A percentile compares a stretch with the other conserved stretches of the same genome.
Evolutionary conservation across 1,284 basidiomycete species (phyloP).

Genomic region (Hypsizygus ulmarius): DNA sequence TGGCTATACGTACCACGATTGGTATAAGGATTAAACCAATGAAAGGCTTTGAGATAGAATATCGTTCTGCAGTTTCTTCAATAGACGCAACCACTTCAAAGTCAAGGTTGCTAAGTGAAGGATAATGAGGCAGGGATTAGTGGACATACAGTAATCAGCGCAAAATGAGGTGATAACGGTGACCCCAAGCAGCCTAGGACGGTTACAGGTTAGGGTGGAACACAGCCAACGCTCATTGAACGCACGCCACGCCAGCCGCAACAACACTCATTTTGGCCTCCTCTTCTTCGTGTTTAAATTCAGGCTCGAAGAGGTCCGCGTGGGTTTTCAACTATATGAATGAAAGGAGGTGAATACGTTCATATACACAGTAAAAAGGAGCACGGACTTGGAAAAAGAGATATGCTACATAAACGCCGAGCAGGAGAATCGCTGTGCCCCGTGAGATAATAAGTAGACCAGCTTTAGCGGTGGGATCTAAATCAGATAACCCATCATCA

Average conservation of each 20-base stretch:
- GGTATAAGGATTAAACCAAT: conserved; percentile 76
- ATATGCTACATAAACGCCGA: conserved; percentile 82
- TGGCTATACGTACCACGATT: conserved; percentile 55
- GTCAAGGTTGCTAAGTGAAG: background rate
- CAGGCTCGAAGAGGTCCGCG: conserved; percentile 37
- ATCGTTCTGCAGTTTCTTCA: conserved; percentile 81
- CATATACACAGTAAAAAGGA: background rate
- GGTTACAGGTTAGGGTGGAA: background rate
- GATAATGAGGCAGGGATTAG: background rate
- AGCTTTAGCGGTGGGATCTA: conserved; percentile 29
- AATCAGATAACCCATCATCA: conserved; percentile 13
- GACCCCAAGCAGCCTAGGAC: conserved; percentile 53
- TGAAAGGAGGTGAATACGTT: background rate
- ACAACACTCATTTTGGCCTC: conserved; percentile 20
- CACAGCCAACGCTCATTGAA: conserved; percentile 12
- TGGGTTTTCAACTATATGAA: conserved; percentile 51
- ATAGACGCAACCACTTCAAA: conserved; percentile 80
- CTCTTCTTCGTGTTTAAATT: conserved; percentile 39
- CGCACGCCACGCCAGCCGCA: conserved; percentile 39
- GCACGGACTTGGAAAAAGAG: conserved; percentile 67
- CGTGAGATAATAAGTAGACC: conserved; percentile 80
- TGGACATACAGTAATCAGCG: conserved; percentile 68
- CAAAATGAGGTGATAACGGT: conserved; percentile 86
- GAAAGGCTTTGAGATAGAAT: conserved; percentile 79
- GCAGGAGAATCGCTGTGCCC: conserved; percentile 80